Evolutionary conservation across 225 moss, liverwort and hornwort genomes (phyloP).

Genomic region (Anthoceros angustus): DNA sequence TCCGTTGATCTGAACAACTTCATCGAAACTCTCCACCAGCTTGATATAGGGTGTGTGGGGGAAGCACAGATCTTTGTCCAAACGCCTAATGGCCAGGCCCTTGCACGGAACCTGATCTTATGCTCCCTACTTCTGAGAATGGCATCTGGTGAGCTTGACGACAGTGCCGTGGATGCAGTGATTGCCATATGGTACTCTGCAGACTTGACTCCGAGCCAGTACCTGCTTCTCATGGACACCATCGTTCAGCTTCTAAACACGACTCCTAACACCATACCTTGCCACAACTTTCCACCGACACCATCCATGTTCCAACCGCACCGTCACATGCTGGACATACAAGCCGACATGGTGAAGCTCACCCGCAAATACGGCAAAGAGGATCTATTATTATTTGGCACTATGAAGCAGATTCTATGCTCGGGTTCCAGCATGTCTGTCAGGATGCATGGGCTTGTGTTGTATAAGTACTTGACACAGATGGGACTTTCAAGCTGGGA

Average conservation of each 20-base stretch:
- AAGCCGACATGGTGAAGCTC: neutral
- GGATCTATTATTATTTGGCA: neutral
- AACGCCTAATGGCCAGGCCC: neutral
- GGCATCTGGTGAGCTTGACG: neutral
- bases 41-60: neutral
- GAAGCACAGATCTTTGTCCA: neutral
- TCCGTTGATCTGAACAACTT: neutral
- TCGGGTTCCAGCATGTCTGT: neutral
- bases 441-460: neutral
- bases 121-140: neutral
- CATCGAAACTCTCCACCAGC: conserved; percentile 2
- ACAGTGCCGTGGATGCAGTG: neutral
- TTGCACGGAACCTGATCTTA: neutral
- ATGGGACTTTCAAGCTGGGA: neutral
- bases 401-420: neutral
- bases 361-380: neutral
- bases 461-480: neutral
- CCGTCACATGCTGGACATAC: neutral
- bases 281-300: neutral
- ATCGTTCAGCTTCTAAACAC: neutral
- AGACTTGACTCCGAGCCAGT: neutral
- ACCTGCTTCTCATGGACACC: neutral
- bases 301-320: neutral
- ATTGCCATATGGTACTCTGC: conserved; percentile 5
- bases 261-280: neutral